Percentiles rank a stretch among this genome's conserved stretches.
These are phyloP conservation scores for Limonium bicolor DNA, from an alignment of 148 eudicot genomes.

Conservation along the genomic window DNA sequence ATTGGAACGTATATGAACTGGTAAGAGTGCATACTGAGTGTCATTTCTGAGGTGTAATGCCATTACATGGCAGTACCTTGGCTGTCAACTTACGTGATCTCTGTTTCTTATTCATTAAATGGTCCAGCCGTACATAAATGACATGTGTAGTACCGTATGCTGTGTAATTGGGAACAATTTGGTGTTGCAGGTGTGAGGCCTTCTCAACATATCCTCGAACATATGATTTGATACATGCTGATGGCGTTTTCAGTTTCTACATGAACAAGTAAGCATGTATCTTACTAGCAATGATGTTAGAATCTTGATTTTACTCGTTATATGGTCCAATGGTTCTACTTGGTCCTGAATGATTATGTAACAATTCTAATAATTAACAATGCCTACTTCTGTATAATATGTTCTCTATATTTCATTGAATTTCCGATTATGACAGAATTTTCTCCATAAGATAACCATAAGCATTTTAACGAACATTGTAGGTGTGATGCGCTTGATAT, in stretches of 20 bases:
- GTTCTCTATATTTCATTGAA: no score
- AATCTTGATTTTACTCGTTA: background rate
- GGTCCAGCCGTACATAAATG: background rate
- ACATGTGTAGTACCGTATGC: background rate
- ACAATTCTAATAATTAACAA: no score
- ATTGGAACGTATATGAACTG: slow-evolving; percentile 89
- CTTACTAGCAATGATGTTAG: background rate
- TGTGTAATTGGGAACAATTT: background rate
- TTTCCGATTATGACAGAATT: no score
- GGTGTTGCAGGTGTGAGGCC: slow-evolving; percentile 68
- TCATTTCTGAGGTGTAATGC: background rate
- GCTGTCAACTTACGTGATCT: background rate
- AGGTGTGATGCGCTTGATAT: slow-evolving; percentile 67
- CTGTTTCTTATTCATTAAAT: background rate
- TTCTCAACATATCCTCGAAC: slow-evolving; percentile 96
- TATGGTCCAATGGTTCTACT: no score
- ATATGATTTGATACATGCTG: slow-evolving; percentile 72
- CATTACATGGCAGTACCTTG: background rate
- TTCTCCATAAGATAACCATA: no score
- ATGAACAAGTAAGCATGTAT: slow-evolving; percentile 35
- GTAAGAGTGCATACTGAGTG: slow-evolving; percentile 16
- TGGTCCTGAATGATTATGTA: no score
- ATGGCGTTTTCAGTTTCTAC: slow-evolving; percentile 60
- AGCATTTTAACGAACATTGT: no score
- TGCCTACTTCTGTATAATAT: no score